Conservation (phyloP, 1,139 yeast genomes). For the Zygotorulaspora mrakii region DNA sequence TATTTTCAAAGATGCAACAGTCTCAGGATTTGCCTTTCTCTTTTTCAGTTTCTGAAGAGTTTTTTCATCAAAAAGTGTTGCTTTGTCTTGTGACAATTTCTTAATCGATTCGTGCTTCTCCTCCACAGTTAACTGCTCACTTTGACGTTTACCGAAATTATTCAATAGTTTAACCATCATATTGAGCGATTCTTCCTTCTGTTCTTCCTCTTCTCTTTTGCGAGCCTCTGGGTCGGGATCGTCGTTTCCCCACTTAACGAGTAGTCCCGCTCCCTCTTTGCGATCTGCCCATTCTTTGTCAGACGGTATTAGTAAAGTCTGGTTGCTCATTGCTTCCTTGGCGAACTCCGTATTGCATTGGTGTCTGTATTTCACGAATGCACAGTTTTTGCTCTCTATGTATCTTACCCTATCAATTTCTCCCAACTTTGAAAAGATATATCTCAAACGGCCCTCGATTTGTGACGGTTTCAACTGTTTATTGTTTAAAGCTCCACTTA, state of each 20-base stretch:
- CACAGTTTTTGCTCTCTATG: constrained; percentile 62
- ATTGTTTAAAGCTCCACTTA: constrained; percentile 39
- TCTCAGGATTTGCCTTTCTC: constrained; percentile 5
- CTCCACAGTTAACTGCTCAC: neutral
- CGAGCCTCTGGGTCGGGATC: constrained; percentile 77
- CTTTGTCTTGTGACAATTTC: neutral
- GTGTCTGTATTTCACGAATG: constrained; percentile 66
- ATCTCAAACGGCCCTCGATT: constrained; percentile 36
- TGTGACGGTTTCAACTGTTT: constrained; percentile 26
- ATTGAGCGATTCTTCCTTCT: constrained; percentile 22
- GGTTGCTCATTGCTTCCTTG: constrained; percentile 87
- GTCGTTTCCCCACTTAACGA: constrained; percentile 86
- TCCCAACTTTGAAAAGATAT: constrained; percentile 73
- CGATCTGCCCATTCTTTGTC: constrained; percentile 38
- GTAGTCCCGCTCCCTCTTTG: constrained; percentile 45
- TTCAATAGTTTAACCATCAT: constrained; percentile 24
- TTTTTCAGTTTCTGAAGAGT: constrained; percentile 11
- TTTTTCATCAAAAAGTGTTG: constrained; percentile 7
- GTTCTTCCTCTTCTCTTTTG: constrained; percentile 44
- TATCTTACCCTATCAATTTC: constrained; percentile 66
- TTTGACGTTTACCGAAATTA: constrained; percentile 7
- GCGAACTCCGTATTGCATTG: constrained; percentile 89
- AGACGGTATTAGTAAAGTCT: constrained; percentile 53
- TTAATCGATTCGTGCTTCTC: neutral
- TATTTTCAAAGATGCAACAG: neutral